Percentiles rank a stretch among this genome's conserved stretches.
Conservation (phyloP, 177 flowering plant genomes). For the Vitis hybrid region DNA sequence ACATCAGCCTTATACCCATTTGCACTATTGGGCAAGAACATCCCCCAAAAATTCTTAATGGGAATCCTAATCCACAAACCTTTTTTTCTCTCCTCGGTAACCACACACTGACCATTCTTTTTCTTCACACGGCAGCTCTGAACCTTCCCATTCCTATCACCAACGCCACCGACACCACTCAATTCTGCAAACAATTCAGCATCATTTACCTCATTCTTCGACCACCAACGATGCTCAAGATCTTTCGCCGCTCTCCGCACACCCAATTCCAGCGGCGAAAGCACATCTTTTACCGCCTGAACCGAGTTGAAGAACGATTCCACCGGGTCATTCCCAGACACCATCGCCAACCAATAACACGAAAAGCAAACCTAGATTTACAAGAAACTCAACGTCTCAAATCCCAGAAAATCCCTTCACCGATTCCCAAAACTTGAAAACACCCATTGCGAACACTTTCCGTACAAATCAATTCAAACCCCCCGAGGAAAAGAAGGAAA, state of each 20-base stretch:
- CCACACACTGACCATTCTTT: slow-evolving; percentile 34
- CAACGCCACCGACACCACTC: slow-evolving; percentile 7
- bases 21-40: slow-evolving; percentile 39
- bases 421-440: slow-evolving; percentile 3
- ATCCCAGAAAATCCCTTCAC: slow-evolving; percentile 17
- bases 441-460: neutral
- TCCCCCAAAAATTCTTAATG: slow-evolving; percentile 45
- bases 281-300: slow-evolving; percentile 55
- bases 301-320: slow-evolving; percentile 76
- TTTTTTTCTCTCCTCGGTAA: slow-evolving; percentile 47
- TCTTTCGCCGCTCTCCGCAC: slow-evolving; percentile 67
- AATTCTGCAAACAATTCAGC: slow-evolving; percentile 18
- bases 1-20: slow-evolving; percentile 23
- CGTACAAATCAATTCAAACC: neutral
- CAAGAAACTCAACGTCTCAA: neutral
- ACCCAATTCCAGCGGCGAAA: slow-evolving; percentile 69
- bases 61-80: slow-evolving; percentile 52
- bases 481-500: neutral
- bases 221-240: slow-evolving; percentile 51
- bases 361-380: neutral
- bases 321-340: slow-evolving; percentile 67
- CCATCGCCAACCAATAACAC: slow-evolving; percentile 33
- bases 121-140: slow-evolving; percentile 37
- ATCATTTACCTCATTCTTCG: slow-evolving; percentile 19
- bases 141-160: slow-evolving; percentile 17